Conservation (phyloP, 1,139 yeast genomes). For the Blastobotrys ciferrii region DNA sequence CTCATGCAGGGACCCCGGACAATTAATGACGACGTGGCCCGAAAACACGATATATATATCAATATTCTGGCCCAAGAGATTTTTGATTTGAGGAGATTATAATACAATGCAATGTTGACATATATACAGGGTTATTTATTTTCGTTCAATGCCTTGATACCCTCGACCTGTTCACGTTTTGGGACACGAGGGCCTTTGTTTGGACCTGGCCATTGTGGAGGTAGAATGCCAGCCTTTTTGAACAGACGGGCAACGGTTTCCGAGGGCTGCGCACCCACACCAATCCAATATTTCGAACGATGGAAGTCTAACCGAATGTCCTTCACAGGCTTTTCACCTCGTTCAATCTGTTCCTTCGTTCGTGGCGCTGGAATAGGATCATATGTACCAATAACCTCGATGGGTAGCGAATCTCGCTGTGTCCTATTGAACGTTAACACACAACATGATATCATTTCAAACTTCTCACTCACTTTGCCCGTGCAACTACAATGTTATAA, state of each 20-base stretch:
- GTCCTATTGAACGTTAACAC: slow-evolving; percentile 34
- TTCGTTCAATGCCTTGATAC: slow-evolving; percentile 14
- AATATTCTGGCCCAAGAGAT: background rate
- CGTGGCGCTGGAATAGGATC: slow-evolving; percentile 78
- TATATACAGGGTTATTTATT: slow-evolving; percentile 7
- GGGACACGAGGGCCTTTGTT: slow-evolving; percentile 26
- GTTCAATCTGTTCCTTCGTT: slow-evolving; percentile 54
- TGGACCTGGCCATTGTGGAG: slow-evolving; percentile 65
- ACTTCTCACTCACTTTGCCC: slow-evolving; percentile 43
- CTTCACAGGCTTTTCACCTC: slow-evolving; percentile 63
- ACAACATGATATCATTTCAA: background rate
- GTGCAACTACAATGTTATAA: slow-evolving; percentile 88
- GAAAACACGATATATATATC: background rate
- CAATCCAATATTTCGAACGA: slow-evolving; percentile 95
- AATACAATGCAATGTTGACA: background rate
- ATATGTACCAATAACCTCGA: slow-evolving; percentile 93
- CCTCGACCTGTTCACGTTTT: slow-evolving; percentile 19
- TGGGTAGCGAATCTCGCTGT: slow-evolving; percentile 81
- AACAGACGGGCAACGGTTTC: slow-evolving; percentile 75
- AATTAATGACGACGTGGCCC: too few relatives aligned
- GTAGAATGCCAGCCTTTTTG: slow-evolving; percentile 59
- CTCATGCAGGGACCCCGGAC: too few relatives aligned
- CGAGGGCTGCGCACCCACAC: slow-evolving; percentile 97
- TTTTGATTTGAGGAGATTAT: background rate
- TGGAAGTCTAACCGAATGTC: slow-evolving; percentile 81